Conservation (phyloP, 2,329 filamentous ascomycete genomes). For the Byssochlamys sp. region DNA sequence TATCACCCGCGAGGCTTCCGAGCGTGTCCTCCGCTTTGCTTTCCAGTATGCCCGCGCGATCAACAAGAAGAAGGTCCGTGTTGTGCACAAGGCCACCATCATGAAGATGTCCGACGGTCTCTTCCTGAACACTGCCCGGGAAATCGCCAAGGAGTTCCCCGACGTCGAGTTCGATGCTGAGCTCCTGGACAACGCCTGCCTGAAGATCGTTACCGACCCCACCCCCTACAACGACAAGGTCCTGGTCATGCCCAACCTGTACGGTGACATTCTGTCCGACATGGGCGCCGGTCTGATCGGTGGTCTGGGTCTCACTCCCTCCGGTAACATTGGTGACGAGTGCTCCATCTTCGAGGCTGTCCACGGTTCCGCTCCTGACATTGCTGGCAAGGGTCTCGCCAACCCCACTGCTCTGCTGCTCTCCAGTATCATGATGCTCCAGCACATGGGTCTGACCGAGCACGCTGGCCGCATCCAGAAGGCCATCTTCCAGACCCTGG, state of each 20-base stretch:
- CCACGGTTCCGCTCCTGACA: constrained; percentile 93
- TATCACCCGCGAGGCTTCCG: constrained; percentile 86
- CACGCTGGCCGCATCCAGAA: constrained; percentile 83
- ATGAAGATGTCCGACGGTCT: constrained; percentile 99
- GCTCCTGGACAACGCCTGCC: constrained; percentile 96
- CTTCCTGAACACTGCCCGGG: constrained; percentile 77
- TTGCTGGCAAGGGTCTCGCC: constrained; percentile 87
- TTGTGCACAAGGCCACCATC: constrained; percentile 99
- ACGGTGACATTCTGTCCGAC: constrained; percentile 98
- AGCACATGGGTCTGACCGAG: constrained; percentile 85
- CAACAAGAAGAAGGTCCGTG: constrained; percentile 91
- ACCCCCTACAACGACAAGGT: constrained; percentile 98
- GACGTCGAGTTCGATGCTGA: constrained; percentile 93
- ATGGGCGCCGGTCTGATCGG: constrained; percentile 99
- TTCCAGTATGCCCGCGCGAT: constrained; percentile 95
- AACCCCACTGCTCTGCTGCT: constrained; percentile 95
- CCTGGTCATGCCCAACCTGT: constrained; percentile 92
- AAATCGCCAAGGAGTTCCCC: constrained; percentile 91
- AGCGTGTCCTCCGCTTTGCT: constrained; percentile 91
- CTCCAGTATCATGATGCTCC: constrained; percentile 97
- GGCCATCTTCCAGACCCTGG: constrained; percentile 88
- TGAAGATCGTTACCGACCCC: constrained; percentile 97
- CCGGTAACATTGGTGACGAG: constrained; percentile 96
- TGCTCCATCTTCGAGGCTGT: constrained; percentile 99
- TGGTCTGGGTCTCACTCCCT: constrained; percentile 91